phyloP scores from a whole-genome alignment of 2,329 filamentous ascomycete genomes.

The Leptographium galeiforme region DNA sequence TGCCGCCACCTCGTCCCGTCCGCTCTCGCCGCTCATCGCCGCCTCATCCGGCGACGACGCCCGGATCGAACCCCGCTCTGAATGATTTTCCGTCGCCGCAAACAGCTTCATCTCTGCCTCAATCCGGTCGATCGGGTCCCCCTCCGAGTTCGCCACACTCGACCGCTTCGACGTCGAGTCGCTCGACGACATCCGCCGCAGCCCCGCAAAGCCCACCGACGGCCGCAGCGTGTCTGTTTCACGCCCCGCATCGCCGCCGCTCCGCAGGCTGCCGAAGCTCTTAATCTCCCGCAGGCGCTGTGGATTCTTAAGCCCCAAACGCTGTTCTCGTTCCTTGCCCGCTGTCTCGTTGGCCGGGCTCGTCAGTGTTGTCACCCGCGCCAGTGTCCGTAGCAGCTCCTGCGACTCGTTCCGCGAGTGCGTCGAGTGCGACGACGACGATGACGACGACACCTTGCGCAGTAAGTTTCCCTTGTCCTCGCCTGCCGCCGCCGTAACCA shows the following conservation, averaged over 20 bases:
- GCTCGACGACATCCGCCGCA: constrained; percentile 28
- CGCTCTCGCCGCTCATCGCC: constrained; percentile 3
- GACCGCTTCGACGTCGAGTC: constrained; percentile 34
- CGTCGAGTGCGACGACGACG: not conserved
- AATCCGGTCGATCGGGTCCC: constrained; percentile 42
- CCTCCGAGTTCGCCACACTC: constrained; percentile 34
- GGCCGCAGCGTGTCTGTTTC: constrained; percentile 8
- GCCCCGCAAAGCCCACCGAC: constrained; percentile 32
- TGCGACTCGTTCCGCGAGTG: constrained; percentile 26
- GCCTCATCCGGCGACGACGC: constrained; percentile 32
- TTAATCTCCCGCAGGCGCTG: not conserved
- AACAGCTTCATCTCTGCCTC: constrained; percentile 43
- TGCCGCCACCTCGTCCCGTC: not conserved
- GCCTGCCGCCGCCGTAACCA: not conserved
- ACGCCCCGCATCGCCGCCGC: not conserved
- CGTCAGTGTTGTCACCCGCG: constrained; percentile 20
- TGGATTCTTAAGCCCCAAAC: not conserved
- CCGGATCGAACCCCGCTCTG: constrained; percentile 39
- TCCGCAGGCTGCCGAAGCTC: constrained; percentile 1
- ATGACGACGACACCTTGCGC: not conserved
- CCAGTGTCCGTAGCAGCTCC: constrained; percentile 35
- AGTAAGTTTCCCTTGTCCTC: not conserved
- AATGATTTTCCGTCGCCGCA: constrained; percentile 39
- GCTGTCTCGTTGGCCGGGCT: not conserved
- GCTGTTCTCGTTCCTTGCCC: constrained; percentile 2